Evolutionary conservation across 345 rosid species (phyloP).

Genomic region (Litchi chinensis): DNA sequence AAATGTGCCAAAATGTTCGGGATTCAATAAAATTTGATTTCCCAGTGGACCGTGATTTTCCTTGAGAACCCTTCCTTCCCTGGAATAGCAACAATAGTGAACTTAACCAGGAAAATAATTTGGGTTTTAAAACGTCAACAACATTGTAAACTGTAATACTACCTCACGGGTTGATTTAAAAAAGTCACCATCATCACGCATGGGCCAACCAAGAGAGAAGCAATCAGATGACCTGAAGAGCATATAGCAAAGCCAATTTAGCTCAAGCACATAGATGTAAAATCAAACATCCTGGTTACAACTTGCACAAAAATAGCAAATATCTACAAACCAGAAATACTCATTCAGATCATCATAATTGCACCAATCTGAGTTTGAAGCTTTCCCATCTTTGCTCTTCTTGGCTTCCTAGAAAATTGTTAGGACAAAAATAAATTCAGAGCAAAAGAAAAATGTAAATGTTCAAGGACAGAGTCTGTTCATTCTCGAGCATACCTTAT

Average conservation of each 20-base stretch:
- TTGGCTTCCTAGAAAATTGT: constrained; percentile 70
- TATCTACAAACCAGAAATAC: constrained; percentile 80
- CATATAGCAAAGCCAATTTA: constrained; percentile 24
- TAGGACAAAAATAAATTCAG: constrained; percentile 25
- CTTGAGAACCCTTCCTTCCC: constrained; percentile 60
- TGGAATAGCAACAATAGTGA: constrained; percentile 30
- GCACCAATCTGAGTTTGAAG: constrained; percentile 90
- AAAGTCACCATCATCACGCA: constrained; percentile 98
- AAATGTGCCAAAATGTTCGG: constrained; percentile 94
- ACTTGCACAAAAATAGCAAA: constrained; percentile 16
- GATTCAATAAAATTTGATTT: constrained; percentile 93
- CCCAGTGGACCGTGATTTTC: constrained; percentile 68
- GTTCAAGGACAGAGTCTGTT: constrained; percentile 7
- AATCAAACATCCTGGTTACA: constrained; percentile 11
- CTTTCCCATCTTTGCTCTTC: constrained; percentile 71
- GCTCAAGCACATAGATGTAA: constrained; percentile 3
- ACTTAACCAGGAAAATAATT: constrained; percentile 16
- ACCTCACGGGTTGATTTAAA: constrained; percentile 84
- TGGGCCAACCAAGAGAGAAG: constrained; percentile 99
- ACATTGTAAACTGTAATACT: constrained; percentile 23
- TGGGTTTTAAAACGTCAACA: constrained; percentile 20
- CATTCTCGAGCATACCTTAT: constrained; percentile 54
- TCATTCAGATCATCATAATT: constrained; percentile 98
- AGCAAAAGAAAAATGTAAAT: constrained; percentile 25
- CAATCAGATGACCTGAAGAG: constrained; percentile 80